Evolutionary conservation across 2,329 filamentous ascomycete species (phyloP).

Genomic region (Phialophora expanda): DNA sequence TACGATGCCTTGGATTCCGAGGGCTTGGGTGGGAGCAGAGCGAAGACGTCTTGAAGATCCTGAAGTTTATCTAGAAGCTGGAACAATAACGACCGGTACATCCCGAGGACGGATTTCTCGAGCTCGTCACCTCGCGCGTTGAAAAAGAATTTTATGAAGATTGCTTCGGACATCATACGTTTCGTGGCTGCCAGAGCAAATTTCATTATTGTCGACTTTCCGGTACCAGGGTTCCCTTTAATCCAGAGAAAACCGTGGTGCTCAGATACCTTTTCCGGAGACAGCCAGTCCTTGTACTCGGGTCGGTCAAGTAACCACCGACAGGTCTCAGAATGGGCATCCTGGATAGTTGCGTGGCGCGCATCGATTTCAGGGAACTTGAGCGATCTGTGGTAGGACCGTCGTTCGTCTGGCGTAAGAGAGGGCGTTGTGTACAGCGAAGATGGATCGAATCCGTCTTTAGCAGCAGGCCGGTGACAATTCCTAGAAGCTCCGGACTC

Average conservation of each 20-base stretch:
- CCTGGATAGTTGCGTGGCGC: not conserved
- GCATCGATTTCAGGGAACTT: not conserved
- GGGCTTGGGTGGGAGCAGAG: not conserved
- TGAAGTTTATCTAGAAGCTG: not conserved
- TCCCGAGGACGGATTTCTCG: not conserved
- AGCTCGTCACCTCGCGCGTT: not conserved
- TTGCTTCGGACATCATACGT: not conserved
- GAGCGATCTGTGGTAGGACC: not conserved
- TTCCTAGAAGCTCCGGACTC: too few species aligned
- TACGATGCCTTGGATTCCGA: not conserved
- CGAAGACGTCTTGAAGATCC: not conserved
- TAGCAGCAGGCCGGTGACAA: not conserved
- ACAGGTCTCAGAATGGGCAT: not conserved
- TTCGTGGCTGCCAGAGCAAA: conserved; percentile 39
- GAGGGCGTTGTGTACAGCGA: not conserved
- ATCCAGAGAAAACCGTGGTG: conserved; percentile 45
- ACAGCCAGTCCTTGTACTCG: conserved; percentile 1
- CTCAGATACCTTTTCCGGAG: not conserved
- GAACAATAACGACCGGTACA: not conserved
- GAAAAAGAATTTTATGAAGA: not conserved
- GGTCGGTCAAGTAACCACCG: conserved; percentile 5
- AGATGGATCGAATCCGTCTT: not conserved
- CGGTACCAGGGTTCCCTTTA: conserved; percentile 50
- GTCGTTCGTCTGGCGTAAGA: not conserved
- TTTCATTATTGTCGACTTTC: conserved; percentile 56